These are phyloP conservation scores for Petunia secreta DNA, from an alignment of 257 asterid species.

Conservation along the genomic window DNA sequence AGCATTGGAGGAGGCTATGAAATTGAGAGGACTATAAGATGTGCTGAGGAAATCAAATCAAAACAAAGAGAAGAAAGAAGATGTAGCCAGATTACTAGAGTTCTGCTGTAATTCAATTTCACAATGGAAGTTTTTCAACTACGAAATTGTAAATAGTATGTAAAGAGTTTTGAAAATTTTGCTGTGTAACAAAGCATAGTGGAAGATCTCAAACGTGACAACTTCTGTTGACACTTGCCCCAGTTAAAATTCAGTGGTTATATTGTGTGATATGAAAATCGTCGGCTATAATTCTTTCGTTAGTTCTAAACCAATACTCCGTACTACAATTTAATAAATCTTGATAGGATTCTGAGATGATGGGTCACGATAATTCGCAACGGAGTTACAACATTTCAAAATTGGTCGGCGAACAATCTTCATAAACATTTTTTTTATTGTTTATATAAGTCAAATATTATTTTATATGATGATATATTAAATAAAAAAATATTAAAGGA, in stretches of 20 bases:
- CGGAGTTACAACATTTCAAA: no score
- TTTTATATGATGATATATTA: no score
- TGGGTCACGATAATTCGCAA: no score
- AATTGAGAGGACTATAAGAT: constrained; percentile 82
- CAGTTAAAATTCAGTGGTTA: background rate
- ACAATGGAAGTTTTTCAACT: background rate
- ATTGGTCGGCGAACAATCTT: no score
- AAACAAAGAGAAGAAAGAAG: constrained; percentile 47
- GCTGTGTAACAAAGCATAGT: constrained; percentile 13
- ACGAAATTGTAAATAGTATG: background rate
- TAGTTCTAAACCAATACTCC: background rate
- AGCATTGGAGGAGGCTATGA: constrained; percentile 94
- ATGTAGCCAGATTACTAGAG: constrained; percentile 39
- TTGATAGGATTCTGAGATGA: no score
- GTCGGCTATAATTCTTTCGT: background rate
- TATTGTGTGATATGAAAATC: background rate
- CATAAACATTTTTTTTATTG: no score
- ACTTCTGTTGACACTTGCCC: background rate
- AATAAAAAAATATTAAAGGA: no score
- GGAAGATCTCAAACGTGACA: constrained; percentile 19
- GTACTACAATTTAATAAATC: background rate
- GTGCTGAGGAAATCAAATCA: constrained; percentile 86
- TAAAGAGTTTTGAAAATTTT: background rate
- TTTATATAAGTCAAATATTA: no score
- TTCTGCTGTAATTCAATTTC: constrained; percentile 36